Evolutionary conservation across 108 stramenopile genomes (phyloP).

Genomic region (Nitzschia sp.): DNA sequence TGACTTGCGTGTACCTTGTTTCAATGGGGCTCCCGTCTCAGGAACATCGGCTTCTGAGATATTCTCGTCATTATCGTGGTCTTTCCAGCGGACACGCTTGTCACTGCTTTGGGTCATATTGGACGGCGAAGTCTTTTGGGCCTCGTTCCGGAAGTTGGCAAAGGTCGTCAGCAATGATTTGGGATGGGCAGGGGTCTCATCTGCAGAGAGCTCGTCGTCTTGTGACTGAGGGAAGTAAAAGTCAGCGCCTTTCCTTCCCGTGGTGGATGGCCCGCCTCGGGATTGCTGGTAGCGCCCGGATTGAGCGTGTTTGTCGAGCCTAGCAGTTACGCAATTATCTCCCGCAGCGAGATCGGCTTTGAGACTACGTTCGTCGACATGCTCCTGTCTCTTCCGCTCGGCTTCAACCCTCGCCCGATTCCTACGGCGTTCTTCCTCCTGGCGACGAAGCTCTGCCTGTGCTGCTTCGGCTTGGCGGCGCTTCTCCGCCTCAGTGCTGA

Average conservation of each 20-base stretch:
- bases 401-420: slow-evolving; percentile 11
- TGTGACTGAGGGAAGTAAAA: slow-evolving; percentile 23
- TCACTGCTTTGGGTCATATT: slow-evolving; percentile 16
- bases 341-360: not conserved
- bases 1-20: not conserved
- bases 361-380: not conserved
- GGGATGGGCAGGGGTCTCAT: slow-evolving; percentile 22
- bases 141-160: not conserved
- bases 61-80: slow-evolving; percentile 4
- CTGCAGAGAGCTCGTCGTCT: not conserved
- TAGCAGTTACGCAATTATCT: not conserved
- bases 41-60: not conserved
- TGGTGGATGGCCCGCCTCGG: not conserved
- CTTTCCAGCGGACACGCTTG: slow-evolving; percentile 33
- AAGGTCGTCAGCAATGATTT: slow-evolving; percentile 17
- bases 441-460: not conserved
- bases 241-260: slow-evolving; percentile 14
- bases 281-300: not conserved
- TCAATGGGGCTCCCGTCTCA: not conserved
- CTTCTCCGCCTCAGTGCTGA: not conserved
- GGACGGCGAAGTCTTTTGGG: not conserved
- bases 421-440: slow-evolving; percentile 24
- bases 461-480: slow-evolving; percentile 7
- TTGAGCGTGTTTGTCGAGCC: not conserved
- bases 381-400: slow-evolving; percentile 4